Conservation (phyloP, 106 monocot genomes). For the Agapanthus africanus region DNA sequence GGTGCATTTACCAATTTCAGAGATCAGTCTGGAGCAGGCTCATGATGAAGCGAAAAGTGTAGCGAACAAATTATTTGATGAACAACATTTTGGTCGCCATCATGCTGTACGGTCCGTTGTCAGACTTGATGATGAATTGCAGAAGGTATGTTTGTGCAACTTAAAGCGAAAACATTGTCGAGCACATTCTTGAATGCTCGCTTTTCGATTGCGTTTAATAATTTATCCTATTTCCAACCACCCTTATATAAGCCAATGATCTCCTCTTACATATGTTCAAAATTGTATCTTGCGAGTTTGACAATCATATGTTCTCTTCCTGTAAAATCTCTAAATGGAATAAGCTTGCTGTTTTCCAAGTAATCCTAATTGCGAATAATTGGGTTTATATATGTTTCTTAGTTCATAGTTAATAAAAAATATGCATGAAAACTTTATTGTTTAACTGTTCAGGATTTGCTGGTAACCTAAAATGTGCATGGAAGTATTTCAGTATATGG, state of each 20-base stretch:
- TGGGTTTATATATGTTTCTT: not conserved
- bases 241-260: no score
- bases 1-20: slow-evolving; percentile 53
- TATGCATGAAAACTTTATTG: not conserved
- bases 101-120: slow-evolving; percentile 64
- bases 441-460: not conserved
- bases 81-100: slow-evolving; percentile 88
- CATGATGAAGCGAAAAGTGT: slow-evolving; percentile 46
- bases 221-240: no score
- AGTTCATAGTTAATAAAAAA: not conserved
- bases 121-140: slow-evolving; percentile 74
- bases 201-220: no score
- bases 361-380: not conserved
- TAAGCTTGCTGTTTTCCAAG: not conserved
- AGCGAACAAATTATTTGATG: slow-evolving; percentile 58
- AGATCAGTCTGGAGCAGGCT: slow-evolving; percentile 33
- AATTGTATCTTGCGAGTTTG: not conserved
- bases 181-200: not conserved
- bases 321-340: not conserved
- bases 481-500: not conserved
- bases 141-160: slow-evolving; percentile 66
- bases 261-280: not conserved
- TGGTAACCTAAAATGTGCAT: not conserved
- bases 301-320: not conserved
- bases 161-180: no score